Conservation (phyloP, 768 basidiomycete genomes). For the Leccinellum rugosiceps region DNA sequence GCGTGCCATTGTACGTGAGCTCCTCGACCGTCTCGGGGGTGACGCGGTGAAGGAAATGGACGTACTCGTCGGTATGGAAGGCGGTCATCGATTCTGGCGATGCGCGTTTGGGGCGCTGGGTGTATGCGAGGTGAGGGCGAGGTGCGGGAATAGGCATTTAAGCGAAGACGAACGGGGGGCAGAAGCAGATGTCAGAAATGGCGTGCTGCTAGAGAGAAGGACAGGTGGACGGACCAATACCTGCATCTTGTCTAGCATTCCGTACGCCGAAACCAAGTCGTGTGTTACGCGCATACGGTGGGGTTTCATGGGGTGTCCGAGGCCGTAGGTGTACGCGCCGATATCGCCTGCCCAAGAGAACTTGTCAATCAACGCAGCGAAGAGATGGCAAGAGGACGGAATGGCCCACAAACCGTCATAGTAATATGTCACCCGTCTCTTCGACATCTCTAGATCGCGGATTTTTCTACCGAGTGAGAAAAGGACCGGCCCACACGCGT, state of each 20-base stretch:
- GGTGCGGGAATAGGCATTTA: no score
- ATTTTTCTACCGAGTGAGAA: no score
- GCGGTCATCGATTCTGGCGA: conserved; percentile 78
- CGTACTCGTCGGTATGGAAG: conserved; percentile 98
- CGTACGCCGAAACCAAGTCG: conserved; percentile 82
- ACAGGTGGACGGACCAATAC: conserved; percentile 54
- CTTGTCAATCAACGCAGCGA: no score
- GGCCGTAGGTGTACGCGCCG: conserved; percentile 75
- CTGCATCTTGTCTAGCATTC: conserved; percentile 93
- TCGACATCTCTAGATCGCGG: no score
- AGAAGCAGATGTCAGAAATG: no score
- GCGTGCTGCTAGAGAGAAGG: no score
- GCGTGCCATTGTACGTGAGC: conserved; percentile 76
- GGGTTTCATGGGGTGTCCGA: conserved; percentile 94
- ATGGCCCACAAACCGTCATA: no score
- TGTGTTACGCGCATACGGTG: conserved; percentile 94
- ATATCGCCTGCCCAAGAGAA: conserved; percentile 62
- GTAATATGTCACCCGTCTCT: conserved; percentile 74
- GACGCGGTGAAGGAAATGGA: conserved; percentile 85
- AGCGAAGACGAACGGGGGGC: no score
- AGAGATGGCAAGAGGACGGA: no score
- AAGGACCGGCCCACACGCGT: no score
- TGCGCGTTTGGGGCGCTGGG: conserved; percentile 66
- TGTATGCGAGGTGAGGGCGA: not conserved
- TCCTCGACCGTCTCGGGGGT: conserved; percentile 90